Conservation (phyloP, 257 asterid species). For the Primulina tabacum region DNA sequence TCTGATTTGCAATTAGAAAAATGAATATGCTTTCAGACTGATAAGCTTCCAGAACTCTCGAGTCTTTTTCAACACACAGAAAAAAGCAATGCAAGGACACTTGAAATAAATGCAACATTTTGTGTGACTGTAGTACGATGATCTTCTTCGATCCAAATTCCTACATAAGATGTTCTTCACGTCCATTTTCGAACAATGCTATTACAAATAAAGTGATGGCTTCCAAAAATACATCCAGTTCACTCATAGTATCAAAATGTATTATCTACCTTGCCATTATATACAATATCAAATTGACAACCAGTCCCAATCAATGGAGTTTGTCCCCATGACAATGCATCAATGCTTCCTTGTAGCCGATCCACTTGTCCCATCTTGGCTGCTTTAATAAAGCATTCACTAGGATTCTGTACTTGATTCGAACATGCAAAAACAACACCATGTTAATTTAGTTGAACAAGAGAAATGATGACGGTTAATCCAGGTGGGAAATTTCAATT, state of each 20-base stretch:
- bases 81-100: not conserved
- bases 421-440: slow-evolving; percentile 22
- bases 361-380: slow-evolving; percentile 67
- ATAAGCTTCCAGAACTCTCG: not conserved
- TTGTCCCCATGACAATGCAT: slow-evolving; percentile 87
- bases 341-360: slow-evolving; percentile 70
- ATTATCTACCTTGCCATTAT: slow-evolving; percentile 53
- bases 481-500: slow-evolving; percentile 11
- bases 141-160: not conserved
- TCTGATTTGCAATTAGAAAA: not conserved
- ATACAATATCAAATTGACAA: slow-evolving; percentile 58
- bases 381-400: slow-evolving; percentile 62
- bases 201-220: not conserved
- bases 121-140: not conserved
- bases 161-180: not conserved
- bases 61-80: not conserved
- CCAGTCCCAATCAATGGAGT: slow-evolving; percentile 83
- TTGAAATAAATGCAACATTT: not conserved
- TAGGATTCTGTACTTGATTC: slow-evolving; percentile 60
- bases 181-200: too few species aligned
- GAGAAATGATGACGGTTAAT: slow-evolving; percentile 12
- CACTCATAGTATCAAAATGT: slow-evolving; percentile 12
- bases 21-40: not conserved
- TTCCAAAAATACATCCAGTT: not conserved
- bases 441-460: slow-evolving; percentile 14